phyloP scores from a whole-genome alignment of 306 rosid species.

The Morella rubra region DNA sequence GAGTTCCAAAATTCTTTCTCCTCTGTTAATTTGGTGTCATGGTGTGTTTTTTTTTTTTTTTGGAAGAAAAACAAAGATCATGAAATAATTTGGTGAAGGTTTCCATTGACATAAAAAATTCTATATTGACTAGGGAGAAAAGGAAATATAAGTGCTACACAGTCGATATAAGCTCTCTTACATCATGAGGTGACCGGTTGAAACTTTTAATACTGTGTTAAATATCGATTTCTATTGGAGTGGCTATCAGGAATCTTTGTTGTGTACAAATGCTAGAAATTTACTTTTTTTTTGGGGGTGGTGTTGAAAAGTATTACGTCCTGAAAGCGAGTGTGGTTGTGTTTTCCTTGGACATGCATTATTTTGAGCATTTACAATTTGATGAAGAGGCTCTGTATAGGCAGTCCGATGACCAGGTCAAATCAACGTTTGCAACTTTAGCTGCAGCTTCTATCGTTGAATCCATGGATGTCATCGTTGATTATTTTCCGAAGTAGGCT shows the following conservation, averaged over 20 bases:
- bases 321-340: background rate
- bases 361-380: background rate
- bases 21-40: background rate
- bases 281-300: background rate
- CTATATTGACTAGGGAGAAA: too few relatives aligned
- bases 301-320: too few relatives aligned
- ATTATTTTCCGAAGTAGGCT: too few relatives aligned
- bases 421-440: too few relatives aligned
- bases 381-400: background rate
- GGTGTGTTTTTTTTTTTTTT: background rate
- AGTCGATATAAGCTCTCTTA: background rate
- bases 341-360: constrained; percentile 13
- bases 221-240: background rate
- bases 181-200: background rate
- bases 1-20: background rate
- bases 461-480: too few relatives aligned
- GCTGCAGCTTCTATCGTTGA: too few relatives aligned
- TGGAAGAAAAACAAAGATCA: background rate
- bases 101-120: background rate
- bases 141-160: background rate
- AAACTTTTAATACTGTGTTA: background rate
- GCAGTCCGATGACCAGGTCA: background rate
- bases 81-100: background rate
- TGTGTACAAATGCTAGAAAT: background rate
- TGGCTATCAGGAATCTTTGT: background rate